Base-by-base conservation (phyloP, 805 yeast genomes). In the Wickerhamomyces mucosus region DNA sequence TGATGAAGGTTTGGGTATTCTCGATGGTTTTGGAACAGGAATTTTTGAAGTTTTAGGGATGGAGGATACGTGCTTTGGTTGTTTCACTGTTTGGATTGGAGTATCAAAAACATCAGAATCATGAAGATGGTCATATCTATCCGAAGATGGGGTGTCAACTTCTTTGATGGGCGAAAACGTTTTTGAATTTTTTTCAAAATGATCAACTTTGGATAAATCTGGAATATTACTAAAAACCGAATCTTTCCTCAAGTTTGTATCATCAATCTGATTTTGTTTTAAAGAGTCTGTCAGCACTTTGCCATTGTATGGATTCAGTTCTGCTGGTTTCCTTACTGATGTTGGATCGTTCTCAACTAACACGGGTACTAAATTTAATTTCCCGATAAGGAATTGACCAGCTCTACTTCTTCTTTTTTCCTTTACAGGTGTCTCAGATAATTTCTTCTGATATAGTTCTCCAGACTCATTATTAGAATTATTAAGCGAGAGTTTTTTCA, bases 341-440 rank as follows among this genome's bases (percentile, higher is more conserved):
- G 49, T 41, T 36, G 60, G 58, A 20, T 59, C 48, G 9, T 50
- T 51, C 19, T 53, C 53, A 21, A 61, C 47, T 24, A 59, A 40
- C 3, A 61, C 51, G 1, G 68, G 64, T 29, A 53, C 53, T 15
- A 62, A 46, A 37, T 63, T 62, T 61, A 63, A 53, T 32, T 59
- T 62, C n/a, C 59, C 55, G 38, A 60, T 44, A 11, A 63, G 44
- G 21, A 53, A 42, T 14, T 63, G 62, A 6, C 69, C 69, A 21
- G 60, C 55, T 27, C 48, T 35, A 27, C 50, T 47, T 37, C 42
- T 42, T 33, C 52, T 40, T 29, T 42, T 45, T 18, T 49, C 49
- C 16, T 40, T 39, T 15, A 34, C 33, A 3, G 45, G 28, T 7
- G 41, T 34, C n/a, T n/a, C n/a, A n/a, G n/a, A n/a, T n/a, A n/a